phyloP scores from a whole-genome alignment of 2,329 filamentous ascomycete species.

The Colletotrichum sublineola region DNA sequence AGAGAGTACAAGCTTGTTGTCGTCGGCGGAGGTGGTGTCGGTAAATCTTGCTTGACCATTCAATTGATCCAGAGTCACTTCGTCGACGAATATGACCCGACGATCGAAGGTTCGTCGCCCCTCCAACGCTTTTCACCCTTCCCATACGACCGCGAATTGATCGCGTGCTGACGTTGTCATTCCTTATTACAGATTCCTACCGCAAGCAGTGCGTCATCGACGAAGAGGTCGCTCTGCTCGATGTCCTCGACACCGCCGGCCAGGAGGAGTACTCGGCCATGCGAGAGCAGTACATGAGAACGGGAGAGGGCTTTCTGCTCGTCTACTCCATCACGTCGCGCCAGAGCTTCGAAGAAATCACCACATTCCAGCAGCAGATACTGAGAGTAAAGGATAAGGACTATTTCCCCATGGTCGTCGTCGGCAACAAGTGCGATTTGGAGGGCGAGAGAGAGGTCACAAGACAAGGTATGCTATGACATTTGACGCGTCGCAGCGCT shows the following conservation, averaged over 20 bases:
- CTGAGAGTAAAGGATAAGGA: conserved; percentile 99
- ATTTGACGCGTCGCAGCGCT: conserved; percentile 16
- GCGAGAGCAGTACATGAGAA: conserved; percentile 99
- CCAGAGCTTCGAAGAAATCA: conserved; percentile 98
- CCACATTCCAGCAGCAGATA: conserved; percentile 99
- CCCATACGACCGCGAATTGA: conserved; percentile 27
- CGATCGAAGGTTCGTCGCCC: conserved; percentile 86
- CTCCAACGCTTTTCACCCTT: conserved; percentile 19
- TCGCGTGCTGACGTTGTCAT: conserved; percentile 44
- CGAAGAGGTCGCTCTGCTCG: conserved; percentile 96
- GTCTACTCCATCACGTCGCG: conserved; percentile 98
- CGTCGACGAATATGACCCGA: conserved; percentile 99
- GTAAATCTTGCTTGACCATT: conserved; percentile 99
- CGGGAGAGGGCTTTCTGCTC: conserved; percentile 95
- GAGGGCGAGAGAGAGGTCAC: conserved; percentile 92
- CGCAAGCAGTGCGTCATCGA: conserved; percentile 99
- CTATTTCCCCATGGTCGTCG: conserved; percentile 99
- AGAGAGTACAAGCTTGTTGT: conserved; percentile 97
- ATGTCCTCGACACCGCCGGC: conserved; percentile 97
- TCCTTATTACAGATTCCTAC: conserved; percentile 84
- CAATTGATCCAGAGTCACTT: conserved; percentile 97
- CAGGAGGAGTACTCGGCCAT: conserved; percentile 99
- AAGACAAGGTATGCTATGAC: conserved; percentile 79
- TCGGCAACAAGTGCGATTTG: conserved; percentile 99
- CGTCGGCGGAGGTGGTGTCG: conserved; percentile 96